Base-by-base conservation (phyloP, 2,329 filamentous ascomycete species). In the Talaromyces albobiverticillius region DNA sequence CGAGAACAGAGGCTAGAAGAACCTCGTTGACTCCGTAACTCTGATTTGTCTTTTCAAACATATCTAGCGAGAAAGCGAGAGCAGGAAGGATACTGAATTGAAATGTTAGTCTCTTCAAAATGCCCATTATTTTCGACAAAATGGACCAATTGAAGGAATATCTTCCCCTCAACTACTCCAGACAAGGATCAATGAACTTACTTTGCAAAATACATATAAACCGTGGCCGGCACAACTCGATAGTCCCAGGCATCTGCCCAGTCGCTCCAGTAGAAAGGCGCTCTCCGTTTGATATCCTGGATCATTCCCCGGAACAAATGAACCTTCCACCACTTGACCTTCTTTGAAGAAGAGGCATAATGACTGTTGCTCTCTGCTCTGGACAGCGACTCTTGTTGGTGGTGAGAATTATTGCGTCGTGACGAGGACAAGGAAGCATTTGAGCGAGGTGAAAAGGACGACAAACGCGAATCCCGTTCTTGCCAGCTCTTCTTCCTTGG, bases 171-270 rank as follows among this genome's bases (percentile, higher is more conserved):
- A 31, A 18, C 6, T 10, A 26, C n/a, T n/a, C 20, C 5, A 43
- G 42, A 41, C 41, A 29, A 48, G 36, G 9, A 16, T 16, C 32
- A 36, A 36, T 16, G n/a, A 47, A 10, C 20, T 40, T 20, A 93
- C 89, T 95, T 95, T 59, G 90, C 90, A 80, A 95, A 95, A 76
- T 94, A 95, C 89, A 95, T 95, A 73, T 95, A 95, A 26, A 95
- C 77, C 9, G 90, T 95, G 14, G 89, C 89, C 1, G 90, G 90
- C 36, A 95, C 81, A 40, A 95, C 89, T 51, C 90, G 83, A 75
- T 95, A 95, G 67, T 95, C 88, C 89, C 89, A 94, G 1, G 90
- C 90, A 75, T 95, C 90, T 16, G 69, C 77, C 88, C 88, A 95
- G 71, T 95, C 90, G 70, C 87, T 92, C 72, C 75, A 77, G 67